Conservation (phyloP, 495 filamentous ascomycete genomes). For the Lasiosphaeria ovina region DNA sequence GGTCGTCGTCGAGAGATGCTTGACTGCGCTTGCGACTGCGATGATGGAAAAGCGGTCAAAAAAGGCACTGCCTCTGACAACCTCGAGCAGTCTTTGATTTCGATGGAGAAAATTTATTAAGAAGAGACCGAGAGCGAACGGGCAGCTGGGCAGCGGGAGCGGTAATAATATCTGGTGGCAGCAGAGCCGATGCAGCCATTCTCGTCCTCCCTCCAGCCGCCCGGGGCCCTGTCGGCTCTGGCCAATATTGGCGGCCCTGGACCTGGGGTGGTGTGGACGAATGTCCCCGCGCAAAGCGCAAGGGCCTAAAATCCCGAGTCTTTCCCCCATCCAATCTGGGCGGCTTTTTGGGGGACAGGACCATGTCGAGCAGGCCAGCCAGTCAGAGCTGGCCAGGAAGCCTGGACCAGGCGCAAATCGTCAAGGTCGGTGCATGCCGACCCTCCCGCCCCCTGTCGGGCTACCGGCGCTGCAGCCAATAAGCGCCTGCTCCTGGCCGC, state of each 20-base stretch:
- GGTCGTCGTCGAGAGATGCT: slow-evolving; percentile 1
- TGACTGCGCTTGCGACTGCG: not conserved
- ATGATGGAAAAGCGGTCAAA: slow-evolving; percentile 1
- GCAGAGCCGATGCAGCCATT: slow-evolving; percentile 20
- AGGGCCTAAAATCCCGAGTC: slow-evolving; percentile 6
- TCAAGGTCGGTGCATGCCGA: slow-evolving; percentile 24
- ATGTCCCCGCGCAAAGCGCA: slow-evolving; percentile 7
- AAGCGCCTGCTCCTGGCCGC: slow-evolving; percentile 23
- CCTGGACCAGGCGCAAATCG: slow-evolving; percentile 18
- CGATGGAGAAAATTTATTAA: slow-evolving; percentile 6
- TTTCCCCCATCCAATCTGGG: slow-evolving; percentile 21
- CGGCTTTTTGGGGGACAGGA: slow-evolving; percentile 26
- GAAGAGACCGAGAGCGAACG: slow-evolving; percentile 7
- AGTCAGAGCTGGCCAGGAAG: slow-evolving; percentile 24
- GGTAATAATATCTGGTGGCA: slow-evolving; percentile 28
- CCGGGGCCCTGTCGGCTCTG: slow-evolving; percentile 20
- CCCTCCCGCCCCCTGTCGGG: slow-evolving; percentile 30
- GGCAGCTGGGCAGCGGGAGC: slow-evolving; percentile 19
- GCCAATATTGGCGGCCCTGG: slow-evolving; percentile 21
- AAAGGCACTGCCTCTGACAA: slow-evolving; percentile 10
- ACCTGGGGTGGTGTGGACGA: slow-evolving; percentile 12
- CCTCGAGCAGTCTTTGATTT: not conserved
- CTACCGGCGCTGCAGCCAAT: slow-evolving; percentile 25
- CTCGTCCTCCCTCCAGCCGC: slow-evolving; percentile 31
- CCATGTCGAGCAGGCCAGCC: slow-evolving; percentile 17